A percentile compares a stretch with the other conserved stretches of the same genome.
phyloP scores from a whole-genome alignment of 257 asterid genomes.

The Nicotiana attenuata region DNA sequence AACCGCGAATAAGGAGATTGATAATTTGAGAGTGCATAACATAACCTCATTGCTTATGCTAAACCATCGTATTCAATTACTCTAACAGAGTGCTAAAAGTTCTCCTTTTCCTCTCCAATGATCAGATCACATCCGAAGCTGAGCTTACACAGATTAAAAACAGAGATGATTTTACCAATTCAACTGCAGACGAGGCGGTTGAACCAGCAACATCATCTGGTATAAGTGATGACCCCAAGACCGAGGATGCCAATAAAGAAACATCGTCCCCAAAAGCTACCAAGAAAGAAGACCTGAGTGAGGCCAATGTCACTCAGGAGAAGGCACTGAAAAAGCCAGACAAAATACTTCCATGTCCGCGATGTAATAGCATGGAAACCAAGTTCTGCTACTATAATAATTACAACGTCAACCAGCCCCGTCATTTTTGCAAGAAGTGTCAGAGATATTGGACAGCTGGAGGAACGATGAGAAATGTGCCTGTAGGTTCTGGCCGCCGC shows the following conservation, averaged over 20 bases:
- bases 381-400: constrained; percentile 88
- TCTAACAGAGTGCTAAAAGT: background rate
- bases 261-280: constrained; percentile 18
- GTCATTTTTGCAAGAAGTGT: constrained; percentile 71
- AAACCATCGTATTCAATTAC: background rate
- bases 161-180: constrained; percentile 17
- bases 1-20: background rate
- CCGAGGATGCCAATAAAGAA: constrained; percentile 15
- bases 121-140: constrained; percentile 38
- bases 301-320: constrained; percentile 18
- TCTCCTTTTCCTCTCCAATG: background rate
- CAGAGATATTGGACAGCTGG: constrained; percentile 91
- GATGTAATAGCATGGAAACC: constrained; percentile 77
- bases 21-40: background rate
- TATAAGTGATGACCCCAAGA: constrained; percentile 22
- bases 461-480: constrained; percentile 74
- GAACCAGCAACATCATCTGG: constrained; percentile 35
- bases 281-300: constrained; percentile 28
- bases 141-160: constrained; percentile 15
- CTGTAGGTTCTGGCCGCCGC: constrained; percentile 82
- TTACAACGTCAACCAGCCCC: constrained; percentile 77
- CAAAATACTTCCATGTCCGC: constrained; percentile 66
- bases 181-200: constrained; percentile 19
- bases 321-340: constrained; percentile 61
- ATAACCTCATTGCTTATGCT: background rate